Evolutionary conservation across 176 grass and related monocot genomes (phyloP).

Genomic region (Coix lacrymajobi): DNA sequence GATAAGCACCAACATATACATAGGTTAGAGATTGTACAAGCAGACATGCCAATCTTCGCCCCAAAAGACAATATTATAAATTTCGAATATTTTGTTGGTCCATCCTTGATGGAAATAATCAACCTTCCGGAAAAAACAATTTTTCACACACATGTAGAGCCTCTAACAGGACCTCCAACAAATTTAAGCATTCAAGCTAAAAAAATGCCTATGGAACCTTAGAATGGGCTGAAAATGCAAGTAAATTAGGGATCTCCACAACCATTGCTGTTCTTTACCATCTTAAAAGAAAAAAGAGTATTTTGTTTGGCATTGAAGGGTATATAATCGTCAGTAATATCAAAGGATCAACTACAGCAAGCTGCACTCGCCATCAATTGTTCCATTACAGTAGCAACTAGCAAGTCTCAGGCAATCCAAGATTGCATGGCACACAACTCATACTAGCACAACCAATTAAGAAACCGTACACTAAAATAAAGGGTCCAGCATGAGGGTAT

Average conservation of each 20-base stretch:
- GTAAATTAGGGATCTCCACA: not conserved
- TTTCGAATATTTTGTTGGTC: not conserved
- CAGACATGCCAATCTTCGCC: not conserved
- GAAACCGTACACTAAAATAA: not conserved
- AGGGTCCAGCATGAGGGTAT: not conserved
- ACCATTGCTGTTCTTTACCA: not conserved
- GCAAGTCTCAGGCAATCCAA: not conserved
- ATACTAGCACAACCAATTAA: not conserved
- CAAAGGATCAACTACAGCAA: not conserved
- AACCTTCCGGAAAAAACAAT: not conserved
- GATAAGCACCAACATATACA: not conserved
- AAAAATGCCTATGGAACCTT: not conserved
- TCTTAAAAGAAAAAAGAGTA: not conserved
- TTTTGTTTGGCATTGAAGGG: not conserved
- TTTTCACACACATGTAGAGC: not conserved
- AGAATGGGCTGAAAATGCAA: not conserved
- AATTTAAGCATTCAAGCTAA: not conserved
- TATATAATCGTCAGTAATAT: not conserved
- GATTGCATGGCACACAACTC: not conserved
- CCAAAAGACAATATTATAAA: not conserved
- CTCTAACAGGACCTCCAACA: not conserved
- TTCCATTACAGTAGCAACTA: not conserved
- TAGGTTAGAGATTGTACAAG: not conserved
- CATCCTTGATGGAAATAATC: not conserved
- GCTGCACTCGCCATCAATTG: not conserved